phyloP scores from a whole-genome alignment of 1,284 basidiomycete species.

The Tetrapyrgos nigripes region DNA sequence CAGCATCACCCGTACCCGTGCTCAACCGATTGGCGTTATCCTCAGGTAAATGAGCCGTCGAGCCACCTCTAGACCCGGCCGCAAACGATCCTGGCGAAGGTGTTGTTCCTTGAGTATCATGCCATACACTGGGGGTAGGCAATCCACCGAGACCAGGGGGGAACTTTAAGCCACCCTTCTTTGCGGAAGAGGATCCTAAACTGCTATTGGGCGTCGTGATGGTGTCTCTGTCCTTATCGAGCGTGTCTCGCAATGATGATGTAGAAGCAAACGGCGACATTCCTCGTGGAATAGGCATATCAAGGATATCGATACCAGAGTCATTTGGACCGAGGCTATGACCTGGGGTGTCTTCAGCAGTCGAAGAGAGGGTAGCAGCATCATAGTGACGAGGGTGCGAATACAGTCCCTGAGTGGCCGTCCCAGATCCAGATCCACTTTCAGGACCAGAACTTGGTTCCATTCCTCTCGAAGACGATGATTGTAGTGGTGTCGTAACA shows the following conservation, averaged over 20 bases:
- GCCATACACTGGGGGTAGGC: constrained; percentile 12
- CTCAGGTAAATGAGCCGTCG: not conserved
- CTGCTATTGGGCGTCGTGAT: constrained; percentile 31
- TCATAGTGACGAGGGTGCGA: constrained; percentile 44
- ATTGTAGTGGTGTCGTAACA: not conserved
- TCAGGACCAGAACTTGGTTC: too few relatives aligned
- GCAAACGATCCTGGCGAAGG: constrained; percentile 36
- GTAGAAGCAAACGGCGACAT: constrained; percentile 54
- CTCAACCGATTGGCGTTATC: constrained; percentile 17
- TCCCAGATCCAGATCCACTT: too few relatives aligned
- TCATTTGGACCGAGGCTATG: not conserved
- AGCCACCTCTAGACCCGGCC: constrained; percentile 24
- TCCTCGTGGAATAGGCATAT: constrained; percentile 63
- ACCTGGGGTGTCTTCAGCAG: constrained; percentile 13
- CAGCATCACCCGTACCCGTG: constrained; percentile 23
- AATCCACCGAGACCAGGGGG: constrained; percentile 55
- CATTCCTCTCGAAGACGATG: constrained; percentile 19
- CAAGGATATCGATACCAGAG: constrained; percentile 56
- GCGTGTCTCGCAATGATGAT: constrained; percentile 31
- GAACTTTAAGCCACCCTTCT: constrained; percentile 34
- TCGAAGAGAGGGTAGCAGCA: constrained; percentile 25
- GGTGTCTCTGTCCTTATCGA: not conserved
- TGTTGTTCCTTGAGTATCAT: constrained; percentile 43
- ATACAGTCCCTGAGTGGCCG: constrained; percentile 2
- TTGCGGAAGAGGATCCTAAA: constrained; percentile 21